Conservation (phyloP, 331 rosid genomes). For the Malus hybrid region DNA sequence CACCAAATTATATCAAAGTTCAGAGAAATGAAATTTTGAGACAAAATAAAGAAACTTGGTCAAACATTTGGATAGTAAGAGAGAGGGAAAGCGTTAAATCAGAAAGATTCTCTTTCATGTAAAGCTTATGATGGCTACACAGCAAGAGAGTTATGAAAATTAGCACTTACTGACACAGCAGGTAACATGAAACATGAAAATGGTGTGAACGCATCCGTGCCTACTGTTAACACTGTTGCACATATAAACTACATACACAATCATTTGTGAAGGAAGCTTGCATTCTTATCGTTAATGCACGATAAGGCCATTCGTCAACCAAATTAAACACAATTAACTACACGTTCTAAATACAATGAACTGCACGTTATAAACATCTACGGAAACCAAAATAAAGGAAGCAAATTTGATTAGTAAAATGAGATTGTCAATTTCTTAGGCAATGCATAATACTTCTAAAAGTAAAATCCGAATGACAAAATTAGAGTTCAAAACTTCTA, state of each 20-base stretch:
- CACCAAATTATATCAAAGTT: neutral
- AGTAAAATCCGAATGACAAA: neutral
- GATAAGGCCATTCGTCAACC: neutral
- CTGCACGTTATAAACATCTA: neutral
- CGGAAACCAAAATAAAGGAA: neutral
- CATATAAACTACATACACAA: neutral
- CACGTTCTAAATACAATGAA: too few species aligned
- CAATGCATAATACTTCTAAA: neutral
- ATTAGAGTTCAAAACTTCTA: neutral
- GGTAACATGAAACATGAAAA: neutral
- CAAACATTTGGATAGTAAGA: neutral
- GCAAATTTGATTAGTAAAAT: neutral
- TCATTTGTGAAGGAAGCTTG: neutral
- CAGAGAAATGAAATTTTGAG: neutral
- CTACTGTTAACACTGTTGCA: neutral
- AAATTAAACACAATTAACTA: neutral
- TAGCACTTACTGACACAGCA: neutral
- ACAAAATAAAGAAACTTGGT: neutral
- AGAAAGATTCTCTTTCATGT: neutral
- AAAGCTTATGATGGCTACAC: neutral
- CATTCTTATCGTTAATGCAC: neutral
- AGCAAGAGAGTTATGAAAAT: neutral
- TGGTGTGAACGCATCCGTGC: neutral
- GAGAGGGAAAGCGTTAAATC: neutral
- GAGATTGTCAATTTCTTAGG: neutral